A percentile compares a stretch with the other conserved stretches of the same genome.
Evolutionary conservation across 1,139 yeast genomes (phyloP).

Genomic region (Kodamaea plutei): DNA sequence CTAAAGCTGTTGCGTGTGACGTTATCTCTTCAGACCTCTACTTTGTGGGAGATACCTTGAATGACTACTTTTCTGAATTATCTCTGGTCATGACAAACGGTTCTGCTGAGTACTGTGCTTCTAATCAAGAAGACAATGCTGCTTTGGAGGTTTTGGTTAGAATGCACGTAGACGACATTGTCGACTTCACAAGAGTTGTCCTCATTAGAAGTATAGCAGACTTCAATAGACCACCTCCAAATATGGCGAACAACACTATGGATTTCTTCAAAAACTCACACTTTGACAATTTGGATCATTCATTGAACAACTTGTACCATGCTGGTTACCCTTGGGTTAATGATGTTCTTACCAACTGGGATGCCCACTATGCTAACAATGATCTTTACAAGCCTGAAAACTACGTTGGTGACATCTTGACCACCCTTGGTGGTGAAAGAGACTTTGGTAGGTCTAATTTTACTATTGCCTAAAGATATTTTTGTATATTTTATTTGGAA

Average conservation of each 20-base stretch:
- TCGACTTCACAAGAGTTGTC: constrained; percentile 55
- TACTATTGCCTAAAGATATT: constrained; percentile 8
- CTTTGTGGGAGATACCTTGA: constrained; percentile 51
- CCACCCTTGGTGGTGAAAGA: constrained; percentile 39
- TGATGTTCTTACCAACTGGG: constrained; percentile 55
- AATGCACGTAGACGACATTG: constrained; percentile 50
- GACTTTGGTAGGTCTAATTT: constrained; percentile 14
- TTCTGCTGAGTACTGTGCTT: constrained; percentile 55
- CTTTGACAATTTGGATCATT: constrained; percentile 51
- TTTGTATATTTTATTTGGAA: not conserved
- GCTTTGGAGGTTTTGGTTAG: constrained; percentile 58
- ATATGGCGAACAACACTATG: constrained; percentile 38
- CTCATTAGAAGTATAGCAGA: constrained; percentile 63
- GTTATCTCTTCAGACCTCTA: constrained; percentile 59
- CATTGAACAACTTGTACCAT: constrained; percentile 48
- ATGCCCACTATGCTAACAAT: constrained; percentile 35
- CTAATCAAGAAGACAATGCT: constrained; percentile 70
- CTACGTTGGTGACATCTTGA: constrained; percentile 59
- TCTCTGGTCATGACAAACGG: constrained; percentile 54
- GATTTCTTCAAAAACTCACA: constrained; percentile 47
- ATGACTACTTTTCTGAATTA: constrained; percentile 47
- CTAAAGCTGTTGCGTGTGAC: constrained; percentile 54
- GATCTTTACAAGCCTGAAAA: constrained; percentile 36
- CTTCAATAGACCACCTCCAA: constrained; percentile 55
- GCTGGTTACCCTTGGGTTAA: constrained; percentile 55